Evolutionary conservation across 805 yeast species (phyloP).

Genomic region (Spathaspora arborariae): DNA sequence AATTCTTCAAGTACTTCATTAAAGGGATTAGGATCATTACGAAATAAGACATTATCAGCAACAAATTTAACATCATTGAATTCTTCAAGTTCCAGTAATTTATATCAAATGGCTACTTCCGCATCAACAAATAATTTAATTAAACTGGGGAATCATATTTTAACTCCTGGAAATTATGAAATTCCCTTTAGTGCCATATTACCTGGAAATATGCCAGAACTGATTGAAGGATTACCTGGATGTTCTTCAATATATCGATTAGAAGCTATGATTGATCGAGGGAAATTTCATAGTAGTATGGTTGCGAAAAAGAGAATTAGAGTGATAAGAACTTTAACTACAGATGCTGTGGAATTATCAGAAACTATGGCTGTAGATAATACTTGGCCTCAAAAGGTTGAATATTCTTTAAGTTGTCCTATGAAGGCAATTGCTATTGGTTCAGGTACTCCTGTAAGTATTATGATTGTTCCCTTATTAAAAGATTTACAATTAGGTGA

Average conservation of each 20-base stretch:
- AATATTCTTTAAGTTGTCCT: constrained; percentile 83
- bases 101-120: constrained; percentile 10
- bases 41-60: constrained; percentile 8
- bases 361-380: constrained; percentile 94
- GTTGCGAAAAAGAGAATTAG: constrained; percentile 68
- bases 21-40: constrained; percentile 13
- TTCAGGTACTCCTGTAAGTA: constrained; percentile 62
- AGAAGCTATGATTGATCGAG: constrained; percentile 79
- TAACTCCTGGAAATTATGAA: constrained; percentile 78
- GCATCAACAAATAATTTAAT: constrained; percentile 10
- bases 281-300: constrained; percentile 66
- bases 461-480: constrained; percentile 70
- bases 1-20: constrained; percentile 44
- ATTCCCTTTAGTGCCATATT: constrained; percentile 82
- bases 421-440: constrained; percentile 90
- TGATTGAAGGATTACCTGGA: constrained; percentile 85
- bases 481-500: constrained; percentile 79
- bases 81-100: constrained; percentile 5
- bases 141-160: constrained; percentile 26
- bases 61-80: constrained; percentile 10
- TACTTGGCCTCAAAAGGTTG: constrained; percentile 93
- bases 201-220: constrained; percentile 83
- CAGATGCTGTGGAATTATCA: constrained; percentile 81
- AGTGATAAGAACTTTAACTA: constrained; percentile 79
- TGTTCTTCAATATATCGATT: constrained; percentile 69